Evolutionary conservation across 176 grass and related monocot species (phyloP).

Genomic region (Aegilops speltoides): DNA sequence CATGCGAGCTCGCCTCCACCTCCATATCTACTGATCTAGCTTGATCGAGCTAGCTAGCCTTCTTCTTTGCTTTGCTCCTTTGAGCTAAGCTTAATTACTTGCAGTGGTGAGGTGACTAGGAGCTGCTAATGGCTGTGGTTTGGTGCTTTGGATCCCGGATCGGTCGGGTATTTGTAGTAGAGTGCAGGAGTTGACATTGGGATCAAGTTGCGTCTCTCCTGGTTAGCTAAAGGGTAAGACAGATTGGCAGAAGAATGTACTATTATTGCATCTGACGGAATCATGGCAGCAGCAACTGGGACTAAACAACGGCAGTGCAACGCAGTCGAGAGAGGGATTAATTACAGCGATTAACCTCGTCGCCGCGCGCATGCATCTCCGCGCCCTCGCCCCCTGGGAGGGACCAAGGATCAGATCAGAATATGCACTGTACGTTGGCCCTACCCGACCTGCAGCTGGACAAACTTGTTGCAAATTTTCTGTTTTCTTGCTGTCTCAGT

Average conservation of each 20-base stretch:
- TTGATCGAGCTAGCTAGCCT: not conserved
- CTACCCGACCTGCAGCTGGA: not conserved
- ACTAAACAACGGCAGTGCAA: not conserved
- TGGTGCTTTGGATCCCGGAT: not conserved
- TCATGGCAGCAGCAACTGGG: not conserved
- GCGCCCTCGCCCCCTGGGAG: not conserved
- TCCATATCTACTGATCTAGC: not conserved
- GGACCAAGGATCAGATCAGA: not conserved
- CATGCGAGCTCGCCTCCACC: not conserved
- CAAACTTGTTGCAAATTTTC: too few relatives aligned
- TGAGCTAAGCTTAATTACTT: not conserved
- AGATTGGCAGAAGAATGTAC: not conserved
- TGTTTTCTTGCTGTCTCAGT: not conserved
- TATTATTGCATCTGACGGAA: not conserved
- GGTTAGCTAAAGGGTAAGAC: too few relatives aligned
- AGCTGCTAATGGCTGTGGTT: not conserved
- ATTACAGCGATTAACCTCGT: not conserved
- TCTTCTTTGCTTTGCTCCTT: not conserved
- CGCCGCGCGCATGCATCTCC: not conserved
- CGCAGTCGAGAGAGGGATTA: not conserved
- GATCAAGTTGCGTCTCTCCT: not conserved
- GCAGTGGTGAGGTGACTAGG: not conserved
- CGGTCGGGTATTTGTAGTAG: not conserved
- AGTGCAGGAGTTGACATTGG: not conserved
- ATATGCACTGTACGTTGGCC: too few relatives aligned